phyloP scores from a whole-genome alignment of 1,284 basidiomycete species.

The Trametes versicolor region DNA sequence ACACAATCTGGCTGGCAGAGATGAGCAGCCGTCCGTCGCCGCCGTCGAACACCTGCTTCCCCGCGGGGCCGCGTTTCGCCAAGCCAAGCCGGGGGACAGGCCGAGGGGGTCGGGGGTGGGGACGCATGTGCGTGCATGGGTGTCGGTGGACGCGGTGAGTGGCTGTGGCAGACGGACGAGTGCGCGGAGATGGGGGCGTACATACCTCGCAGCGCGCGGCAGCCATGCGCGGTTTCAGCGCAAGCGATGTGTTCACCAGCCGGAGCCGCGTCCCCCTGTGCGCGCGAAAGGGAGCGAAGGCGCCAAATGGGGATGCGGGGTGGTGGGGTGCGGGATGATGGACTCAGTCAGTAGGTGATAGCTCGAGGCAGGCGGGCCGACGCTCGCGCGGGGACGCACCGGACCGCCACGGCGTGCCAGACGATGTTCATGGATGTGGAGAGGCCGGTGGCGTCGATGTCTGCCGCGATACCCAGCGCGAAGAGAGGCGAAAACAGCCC shows the following conservation, averaged over 20 bases:
- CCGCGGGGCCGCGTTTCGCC: not conserved
- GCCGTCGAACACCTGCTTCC: constrained; percentile 40
- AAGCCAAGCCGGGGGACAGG: not conserved
- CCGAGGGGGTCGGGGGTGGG: not conserved
- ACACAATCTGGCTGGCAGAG: constrained; percentile 41
- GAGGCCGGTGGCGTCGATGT: constrained; percentile 37
- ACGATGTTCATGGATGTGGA: constrained; percentile 40
- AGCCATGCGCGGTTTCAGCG: constrained; percentile 32
- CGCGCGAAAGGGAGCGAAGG: not conserved
- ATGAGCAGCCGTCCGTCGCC: constrained; percentile 36
- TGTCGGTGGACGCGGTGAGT: not conserved
- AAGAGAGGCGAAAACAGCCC: constrained; percentile 40
- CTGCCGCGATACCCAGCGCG: constrained; percentile 32
- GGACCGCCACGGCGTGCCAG: constrained; percentile 38
- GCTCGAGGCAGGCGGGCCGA: not conserved
- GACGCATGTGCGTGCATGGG: not conserved
- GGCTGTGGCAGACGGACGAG: not conserved
- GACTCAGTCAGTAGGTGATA: not conserved
- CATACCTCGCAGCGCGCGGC: constrained; percentile 41
- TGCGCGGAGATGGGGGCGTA: not conserved
- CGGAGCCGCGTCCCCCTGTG: constrained; percentile 37
- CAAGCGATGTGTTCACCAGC: constrained; percentile 39
- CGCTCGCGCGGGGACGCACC: constrained; percentile 28
- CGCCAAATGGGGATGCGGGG: not conserved
- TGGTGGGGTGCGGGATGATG: too few species aligned